Percentiles rank a stretch among this genome's conserved stretches.
phyloP scores from a whole-genome alignment of 495 filamentous ascomycete species.

The Tuber indicum region DNA sequence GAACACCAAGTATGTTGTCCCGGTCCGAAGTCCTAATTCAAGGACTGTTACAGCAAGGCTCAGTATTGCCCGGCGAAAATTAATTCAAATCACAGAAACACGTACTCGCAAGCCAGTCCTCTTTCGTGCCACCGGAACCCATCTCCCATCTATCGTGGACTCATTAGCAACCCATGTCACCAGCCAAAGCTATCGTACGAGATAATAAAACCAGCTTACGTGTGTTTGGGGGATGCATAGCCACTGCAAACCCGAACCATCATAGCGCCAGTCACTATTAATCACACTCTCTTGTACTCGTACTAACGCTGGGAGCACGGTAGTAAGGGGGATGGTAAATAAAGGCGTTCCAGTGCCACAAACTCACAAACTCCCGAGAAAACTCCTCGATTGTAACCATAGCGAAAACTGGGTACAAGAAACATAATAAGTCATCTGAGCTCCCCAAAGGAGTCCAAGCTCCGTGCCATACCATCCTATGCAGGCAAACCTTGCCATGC shows the following conservation, averaged over 20 bases:
- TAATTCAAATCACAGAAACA: neutral
- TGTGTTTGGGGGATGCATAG: conserved; percentile 44
- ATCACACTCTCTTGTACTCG: neutral
- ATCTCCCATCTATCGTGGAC: conserved; percentile 43
- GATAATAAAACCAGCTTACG: conserved; percentile 28
- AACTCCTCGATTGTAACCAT: conserved; percentile 72
- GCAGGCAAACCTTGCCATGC: conserved; percentile 51
- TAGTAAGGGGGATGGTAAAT: neutral
- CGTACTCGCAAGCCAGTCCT: conserved; percentile 37
- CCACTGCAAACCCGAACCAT: conserved; percentile 25
- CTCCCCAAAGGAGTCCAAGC: neutral
- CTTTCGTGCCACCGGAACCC: conserved; percentile 47
- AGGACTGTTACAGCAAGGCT: conserved; percentile 52
- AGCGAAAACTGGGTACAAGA: conserved; percentile 41
- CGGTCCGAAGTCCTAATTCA: conserved; percentile 75
- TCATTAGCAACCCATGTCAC: conserved; percentile 19
- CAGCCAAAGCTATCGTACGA: neutral
- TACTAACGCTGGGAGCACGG: neutral
- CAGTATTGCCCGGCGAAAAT: conserved; percentile 11
- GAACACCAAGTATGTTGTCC: conserved; percentile 66
- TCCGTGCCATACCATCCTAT: conserved; percentile 53
- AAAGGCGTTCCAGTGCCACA: neutral
- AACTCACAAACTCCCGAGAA: conserved; percentile 56
- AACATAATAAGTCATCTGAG: neutral
- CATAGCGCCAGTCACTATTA: neutral